These are phyloP conservation scores for Euphorbia corollata DNA, from an alignment of 441 rosid species.

Conservation along the genomic window DNA sequence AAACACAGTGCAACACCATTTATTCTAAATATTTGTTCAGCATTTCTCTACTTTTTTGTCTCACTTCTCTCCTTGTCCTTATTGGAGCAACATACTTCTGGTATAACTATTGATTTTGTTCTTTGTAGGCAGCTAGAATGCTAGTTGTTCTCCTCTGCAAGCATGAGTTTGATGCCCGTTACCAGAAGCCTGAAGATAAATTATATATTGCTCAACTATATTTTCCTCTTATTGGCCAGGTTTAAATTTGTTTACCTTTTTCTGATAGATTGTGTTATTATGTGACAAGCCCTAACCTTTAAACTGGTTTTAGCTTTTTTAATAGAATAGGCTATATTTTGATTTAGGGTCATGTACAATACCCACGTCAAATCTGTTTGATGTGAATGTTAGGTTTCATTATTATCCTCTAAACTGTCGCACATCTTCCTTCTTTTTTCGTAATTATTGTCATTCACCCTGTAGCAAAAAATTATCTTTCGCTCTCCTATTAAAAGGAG, in stretches of 20 bases:
- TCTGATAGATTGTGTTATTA: neutral
- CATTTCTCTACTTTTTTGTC: constrained; percentile 1
- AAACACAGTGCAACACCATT: neutral
- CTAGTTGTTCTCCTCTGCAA: constrained; percentile 90
- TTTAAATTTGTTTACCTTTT: constrained; percentile 18
- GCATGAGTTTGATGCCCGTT: constrained; percentile 96
- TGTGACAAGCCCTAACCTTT: neutral
- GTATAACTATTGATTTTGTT: constrained; percentile 5
- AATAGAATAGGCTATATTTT: neutral
- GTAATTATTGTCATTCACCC: too few relatives aligned
- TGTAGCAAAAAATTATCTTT: too few relatives aligned
- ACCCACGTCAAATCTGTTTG: too few relatives aligned
- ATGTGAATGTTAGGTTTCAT: too few relatives aligned
- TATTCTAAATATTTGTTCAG: neutral
- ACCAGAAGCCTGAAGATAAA: constrained; percentile 99
- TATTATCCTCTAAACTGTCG: too few relatives aligned
- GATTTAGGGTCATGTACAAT: neutral
- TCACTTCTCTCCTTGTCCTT: neutral
- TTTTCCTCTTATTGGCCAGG: constrained; percentile 97
- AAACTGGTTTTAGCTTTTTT: neutral
- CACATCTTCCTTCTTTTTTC: too few relatives aligned
- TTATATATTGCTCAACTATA: constrained; percentile 91
- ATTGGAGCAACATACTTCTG: neutral
- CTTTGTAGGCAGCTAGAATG: constrained; percentile 77
- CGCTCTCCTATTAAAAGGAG: too few relatives aligned